Conservation (phyloP, 1,284 basidiomycete genomes). For the Marasmius oreades region DNA sequence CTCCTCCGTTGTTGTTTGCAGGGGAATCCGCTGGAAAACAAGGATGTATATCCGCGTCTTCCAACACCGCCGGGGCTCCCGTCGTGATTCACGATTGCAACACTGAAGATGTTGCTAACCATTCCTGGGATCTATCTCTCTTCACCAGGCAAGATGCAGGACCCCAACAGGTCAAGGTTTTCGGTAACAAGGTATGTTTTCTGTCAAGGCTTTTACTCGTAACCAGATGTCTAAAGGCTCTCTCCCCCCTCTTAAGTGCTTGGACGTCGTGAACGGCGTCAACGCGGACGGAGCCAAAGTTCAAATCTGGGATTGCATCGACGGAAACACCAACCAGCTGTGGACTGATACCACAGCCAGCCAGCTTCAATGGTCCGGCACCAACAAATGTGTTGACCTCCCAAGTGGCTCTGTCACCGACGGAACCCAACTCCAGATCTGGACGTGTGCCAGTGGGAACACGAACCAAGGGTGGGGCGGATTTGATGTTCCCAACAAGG, state of each 20-base stretch:
- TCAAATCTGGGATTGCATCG: neutral
- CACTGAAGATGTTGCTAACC: neutral
- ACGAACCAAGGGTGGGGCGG: neutral
- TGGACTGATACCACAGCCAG: neutral
- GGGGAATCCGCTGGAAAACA: neutral
- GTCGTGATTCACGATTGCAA: neutral
- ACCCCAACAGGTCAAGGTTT: neutral
- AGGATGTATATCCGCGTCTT: neutral
- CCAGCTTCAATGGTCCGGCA: neutral
- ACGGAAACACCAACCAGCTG: neutral
- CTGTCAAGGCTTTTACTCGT: neutral
- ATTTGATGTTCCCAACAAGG: neutral
- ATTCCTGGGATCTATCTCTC: neutral
- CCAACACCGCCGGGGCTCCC: neutral
- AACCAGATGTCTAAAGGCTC: neutral
- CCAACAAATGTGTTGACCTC: neutral
- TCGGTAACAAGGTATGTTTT: neutral
- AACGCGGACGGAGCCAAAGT: neutral
- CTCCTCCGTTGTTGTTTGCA: neutral
- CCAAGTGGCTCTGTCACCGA: neutral
- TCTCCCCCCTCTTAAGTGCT: neutral
- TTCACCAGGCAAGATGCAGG: neutral
- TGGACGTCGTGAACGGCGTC: neutral
- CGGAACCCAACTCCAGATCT: neutral
- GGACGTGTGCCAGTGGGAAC: neutral